Percentiles rank a stretch among this genome's conserved stretches.
phyloP scores from a whole-genome alignment of 306 rosid species.

The Inga laurina region DNA sequence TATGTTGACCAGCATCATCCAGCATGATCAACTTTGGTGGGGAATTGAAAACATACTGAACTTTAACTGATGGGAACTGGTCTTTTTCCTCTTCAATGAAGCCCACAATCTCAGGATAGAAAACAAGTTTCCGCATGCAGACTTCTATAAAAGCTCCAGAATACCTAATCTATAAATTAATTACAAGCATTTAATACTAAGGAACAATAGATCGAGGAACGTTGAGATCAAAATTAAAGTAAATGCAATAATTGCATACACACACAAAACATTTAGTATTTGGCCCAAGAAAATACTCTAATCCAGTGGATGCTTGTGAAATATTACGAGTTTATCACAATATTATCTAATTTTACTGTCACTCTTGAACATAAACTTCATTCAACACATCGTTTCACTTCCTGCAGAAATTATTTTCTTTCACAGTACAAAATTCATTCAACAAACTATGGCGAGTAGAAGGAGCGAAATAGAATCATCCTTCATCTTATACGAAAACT shows the following conservation, averaged over 20 bases:
- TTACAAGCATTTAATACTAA: neutral
- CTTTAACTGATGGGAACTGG: slow-evolving; percentile 67
- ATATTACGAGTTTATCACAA: neutral
- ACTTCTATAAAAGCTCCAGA: slow-evolving; percentile 86
- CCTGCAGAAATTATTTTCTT: neutral
- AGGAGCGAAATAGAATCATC: neutral
- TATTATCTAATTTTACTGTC: slow-evolving; percentile 14
- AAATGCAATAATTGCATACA: slow-evolving; percentile 12
- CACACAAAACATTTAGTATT: neutral
- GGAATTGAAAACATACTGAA: slow-evolving; percentile 80
- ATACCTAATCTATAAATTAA: slow-evolving; percentile 63
- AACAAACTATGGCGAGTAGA: neutral
- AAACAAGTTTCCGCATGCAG: slow-evolving; percentile 94
- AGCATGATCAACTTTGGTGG: slow-evolving; percentile 90
- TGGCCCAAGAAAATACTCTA: neutral
- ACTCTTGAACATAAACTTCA: neutral
- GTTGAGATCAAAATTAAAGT: slow-evolving; percentile 14
- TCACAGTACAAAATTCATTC: neutral
- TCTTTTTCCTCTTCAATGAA: slow-evolving; percentile 93
- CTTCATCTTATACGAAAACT: neutral
- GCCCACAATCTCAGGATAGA: slow-evolving; percentile 92
- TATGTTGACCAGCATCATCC: slow-evolving; percentile 69
- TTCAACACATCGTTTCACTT: neutral
- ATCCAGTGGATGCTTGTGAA: neutral
- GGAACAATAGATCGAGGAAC: neutral